Conservation (phyloP, 306 rosid genomes). For the Pyrus betulifolia region DNA sequence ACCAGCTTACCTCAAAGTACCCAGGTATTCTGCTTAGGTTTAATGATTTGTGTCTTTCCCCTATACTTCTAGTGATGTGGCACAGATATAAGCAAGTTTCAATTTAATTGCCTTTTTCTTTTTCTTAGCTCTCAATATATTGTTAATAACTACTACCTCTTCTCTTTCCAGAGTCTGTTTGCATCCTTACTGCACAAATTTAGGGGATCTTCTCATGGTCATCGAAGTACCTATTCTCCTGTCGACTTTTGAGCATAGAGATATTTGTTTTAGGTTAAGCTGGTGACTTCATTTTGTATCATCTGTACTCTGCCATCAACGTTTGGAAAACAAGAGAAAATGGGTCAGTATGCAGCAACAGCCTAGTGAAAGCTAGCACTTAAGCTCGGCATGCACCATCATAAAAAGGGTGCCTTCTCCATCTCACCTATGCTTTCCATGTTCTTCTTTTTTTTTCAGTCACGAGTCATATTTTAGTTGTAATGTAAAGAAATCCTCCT, state of each 20-base stretch:
- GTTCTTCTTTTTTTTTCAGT: no score
- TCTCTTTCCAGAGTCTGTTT: slow-evolving; percentile 46
- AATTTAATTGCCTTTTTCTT: neutral
- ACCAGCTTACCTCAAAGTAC: slow-evolving; percentile 52
- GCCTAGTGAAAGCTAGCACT: slow-evolving; percentile 10
- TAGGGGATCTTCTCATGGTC: slow-evolving; percentile 64
- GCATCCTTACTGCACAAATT: slow-evolving; percentile 54
- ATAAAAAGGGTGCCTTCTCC: slow-evolving; percentile 4
- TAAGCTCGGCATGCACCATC: slow-evolving; percentile 15
- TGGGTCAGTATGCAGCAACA: slow-evolving; percentile 12
- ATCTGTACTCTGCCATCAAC: slow-evolving; percentile 18
- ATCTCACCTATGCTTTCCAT: neutral
- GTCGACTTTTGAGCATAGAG: slow-evolving; percentile 60
- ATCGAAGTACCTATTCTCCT: slow-evolving; percentile 67
- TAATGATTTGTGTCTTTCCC: neutral
- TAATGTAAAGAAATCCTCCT: neutral
- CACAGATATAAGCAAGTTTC: neutral
- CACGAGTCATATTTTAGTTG: neutral
- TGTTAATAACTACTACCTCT: neutral
- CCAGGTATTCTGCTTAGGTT: slow-evolving; percentile 43
- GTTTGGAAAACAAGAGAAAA: slow-evolving; percentile 23
- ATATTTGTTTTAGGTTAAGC: slow-evolving; percentile 18
- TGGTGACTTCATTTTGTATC: slow-evolving; percentile 20
- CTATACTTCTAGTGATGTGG: neutral
- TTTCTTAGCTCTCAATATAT: neutral